Evolutionary conservation across 306 rosid genomes (phyloP), one percentile per base, ranked within the genome.

Genomic region (Lablab purpureus): DNA sequence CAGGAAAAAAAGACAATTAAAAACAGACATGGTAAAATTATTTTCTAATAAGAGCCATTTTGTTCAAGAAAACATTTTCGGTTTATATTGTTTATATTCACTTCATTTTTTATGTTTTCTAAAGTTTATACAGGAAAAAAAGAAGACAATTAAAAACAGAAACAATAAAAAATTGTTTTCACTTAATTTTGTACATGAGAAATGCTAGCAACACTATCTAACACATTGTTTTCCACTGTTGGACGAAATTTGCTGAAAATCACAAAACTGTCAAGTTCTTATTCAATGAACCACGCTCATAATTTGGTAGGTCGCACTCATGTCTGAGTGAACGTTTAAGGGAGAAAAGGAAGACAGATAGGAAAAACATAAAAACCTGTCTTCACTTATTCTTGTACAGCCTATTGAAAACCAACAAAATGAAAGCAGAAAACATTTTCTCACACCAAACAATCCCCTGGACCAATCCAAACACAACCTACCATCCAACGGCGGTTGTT

Each of bases 401-500:
- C 13, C 14, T 41, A 10, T 10, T 41, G 14, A 21, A 21, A 19
- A 6, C 23, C 19, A 18, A 51, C 11, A 17, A 17, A 1, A 50
- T 2, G 21, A 51, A 51, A 54, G 7, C 25, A 51, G 58, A 51
- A 18, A 54, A 21, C 30, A 54, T 54, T 54, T 54, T 21, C 28
- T 8, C 28, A 54, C 4, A 12, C 64, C 46, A 41, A 41, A 11
- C 46, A 41, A 41, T 41, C 46, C 37, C 18, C n/a, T 58, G 28
- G 28, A 60, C 66, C 18, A 70, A 72, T 18, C 36, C 59, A 80
- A 64, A 79, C 50, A 79, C 9, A 34, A 66, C 75, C 46, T 80
- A 83, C 86, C 98, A n/a, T 94, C 98, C 83, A 84, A 60, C 28
- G 86, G 7, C 3, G 94, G 90, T 70, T 85, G 96, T 70, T 85